Percentiles rank a stretch among this genome's conserved stretches.
Conservation (phyloP, 2,329 filamentous ascomycete species). For the Aspergillus sp. region DNA sequence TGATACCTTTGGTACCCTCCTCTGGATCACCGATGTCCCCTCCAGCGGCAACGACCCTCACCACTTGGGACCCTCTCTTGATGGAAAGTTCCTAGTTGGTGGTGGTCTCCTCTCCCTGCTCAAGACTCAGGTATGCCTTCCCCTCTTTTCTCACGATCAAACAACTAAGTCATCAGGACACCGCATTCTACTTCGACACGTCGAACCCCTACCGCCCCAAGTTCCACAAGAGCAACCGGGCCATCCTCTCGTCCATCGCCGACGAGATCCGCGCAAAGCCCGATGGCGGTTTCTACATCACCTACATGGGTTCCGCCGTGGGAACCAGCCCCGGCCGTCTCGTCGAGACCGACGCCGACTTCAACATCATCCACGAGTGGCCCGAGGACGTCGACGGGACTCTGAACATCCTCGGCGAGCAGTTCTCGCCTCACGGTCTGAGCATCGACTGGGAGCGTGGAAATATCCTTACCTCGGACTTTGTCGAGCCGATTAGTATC, state of each 20-base stretch:
- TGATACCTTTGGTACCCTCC: slow-evolving; percentile 65
- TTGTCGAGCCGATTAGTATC: slow-evolving; percentile 65
- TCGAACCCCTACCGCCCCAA: slow-evolving; percentile 62
- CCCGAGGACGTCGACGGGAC: slow-evolving; percentile 60
- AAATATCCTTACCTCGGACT: slow-evolving; percentile 65
- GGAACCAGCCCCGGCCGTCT: slow-evolving; percentile 64
- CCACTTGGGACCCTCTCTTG: slow-evolving; percentile 59
- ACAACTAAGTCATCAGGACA: slow-evolving; percentile 49
- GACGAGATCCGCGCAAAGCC: slow-evolving; percentile 69
- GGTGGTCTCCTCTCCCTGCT: slow-evolving; percentile 52
- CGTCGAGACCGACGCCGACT: slow-evolving; percentile 63
- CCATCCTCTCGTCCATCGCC: slow-evolving; percentile 62
- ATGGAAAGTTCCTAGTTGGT: slow-evolving; percentile 63
- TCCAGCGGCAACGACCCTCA: slow-evolving; percentile 65
- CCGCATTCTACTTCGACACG: slow-evolving; percentile 66
- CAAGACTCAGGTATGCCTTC: slow-evolving; percentile 11
- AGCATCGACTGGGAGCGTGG: slow-evolving; percentile 62
- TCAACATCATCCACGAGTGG: slow-evolving; percentile 67
- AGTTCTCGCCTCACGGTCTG: slow-evolving; percentile 66
- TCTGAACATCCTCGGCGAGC: slow-evolving; percentile 62
- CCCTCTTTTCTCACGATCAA: neutral
- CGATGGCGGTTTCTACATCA: slow-evolving; percentile 64
- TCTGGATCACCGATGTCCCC: slow-evolving; percentile 63
- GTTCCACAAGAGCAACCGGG: slow-evolving; percentile 65
- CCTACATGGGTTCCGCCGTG: slow-evolving; percentile 64